These are phyloP conservation scores for Gossypium sturtianum DNA, from an alignment of 345 rosid species.

Conservation along the genomic window DNA sequence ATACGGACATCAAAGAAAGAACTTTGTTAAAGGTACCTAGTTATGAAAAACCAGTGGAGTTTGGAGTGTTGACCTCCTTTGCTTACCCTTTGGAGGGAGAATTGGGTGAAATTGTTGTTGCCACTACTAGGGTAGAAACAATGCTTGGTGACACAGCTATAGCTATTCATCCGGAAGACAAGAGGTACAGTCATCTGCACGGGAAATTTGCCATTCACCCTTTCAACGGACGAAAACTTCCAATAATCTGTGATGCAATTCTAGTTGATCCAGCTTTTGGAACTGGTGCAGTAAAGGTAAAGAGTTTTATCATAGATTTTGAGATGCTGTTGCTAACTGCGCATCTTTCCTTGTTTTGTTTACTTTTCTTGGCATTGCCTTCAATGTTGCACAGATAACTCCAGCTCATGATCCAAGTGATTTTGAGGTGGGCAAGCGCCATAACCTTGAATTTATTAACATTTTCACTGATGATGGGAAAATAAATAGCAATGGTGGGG, in stretches of 20 bases:
- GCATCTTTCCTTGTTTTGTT: constrained; percentile 4
- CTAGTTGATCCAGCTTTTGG: constrained; percentile 91
- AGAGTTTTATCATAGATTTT: constrained; percentile 9
- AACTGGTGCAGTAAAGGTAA: constrained; percentile 97
- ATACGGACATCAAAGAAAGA: constrained; percentile 66
- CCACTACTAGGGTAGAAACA: constrained; percentile 95
- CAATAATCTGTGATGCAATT: constrained; percentile 63
- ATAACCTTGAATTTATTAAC: constrained; percentile 70
- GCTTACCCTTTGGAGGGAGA: constrained; percentile 83
- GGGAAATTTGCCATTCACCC: constrained; percentile 88
- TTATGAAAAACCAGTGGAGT: constrained; percentile 78
- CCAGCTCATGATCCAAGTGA: constrained; percentile 98
- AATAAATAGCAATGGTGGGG: constrained; percentile 77
- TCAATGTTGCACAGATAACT: constrained; percentile 60
- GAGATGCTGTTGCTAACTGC: constrained; percentile 8
- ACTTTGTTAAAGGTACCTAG: constrained; percentile 68
- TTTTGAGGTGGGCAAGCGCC: constrained; percentile 89
- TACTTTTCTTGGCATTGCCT: constrained; percentile 1
- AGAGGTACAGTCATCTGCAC: constrained; percentile 76
- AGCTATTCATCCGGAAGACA: constrained; percentile 88
- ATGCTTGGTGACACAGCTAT: constrained; percentile 98
- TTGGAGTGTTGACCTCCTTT: constrained; percentile 87
- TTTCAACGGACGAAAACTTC: constrained; percentile 82
- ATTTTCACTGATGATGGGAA: constrained; percentile 90
- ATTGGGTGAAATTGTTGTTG: constrained; percentile 85